Conservation (phyloP, 805 yeast genomes). For the Isabelozyma pseudorhagii region DNA sequence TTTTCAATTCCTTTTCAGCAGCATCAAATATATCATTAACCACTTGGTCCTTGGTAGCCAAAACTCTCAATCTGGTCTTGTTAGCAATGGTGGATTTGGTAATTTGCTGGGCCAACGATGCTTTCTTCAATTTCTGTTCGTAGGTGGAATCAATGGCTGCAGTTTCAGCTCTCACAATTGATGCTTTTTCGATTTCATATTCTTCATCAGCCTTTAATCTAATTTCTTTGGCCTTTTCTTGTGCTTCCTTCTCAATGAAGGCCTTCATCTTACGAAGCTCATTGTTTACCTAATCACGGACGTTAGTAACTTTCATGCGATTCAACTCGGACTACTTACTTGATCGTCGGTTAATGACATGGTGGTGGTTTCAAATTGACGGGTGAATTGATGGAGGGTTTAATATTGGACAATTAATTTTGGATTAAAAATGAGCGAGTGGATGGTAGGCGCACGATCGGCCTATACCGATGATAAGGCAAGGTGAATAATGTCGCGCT, state of each 20-base stretch:
- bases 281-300: conserved; percentile 66
- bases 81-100: conserved; percentile 93
- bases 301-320: conserved; percentile 1
- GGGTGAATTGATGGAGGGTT: neutral
- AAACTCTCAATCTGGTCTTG: conserved; percentile 88
- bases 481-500: too few relatives aligned
- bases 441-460: conserved; percentile 3
- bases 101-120: conserved; percentile 90
- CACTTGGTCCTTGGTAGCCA: conserved; percentile 77
- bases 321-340: conserved; percentile 14
- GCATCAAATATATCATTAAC: conserved; percentile 69
- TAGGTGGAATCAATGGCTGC: conserved; percentile 80
- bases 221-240: conserved; percentile 96
- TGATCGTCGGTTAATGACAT: conserved; percentile 33
- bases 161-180: conserved; percentile 88
- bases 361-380: conserved; percentile 1
- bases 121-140: conserved; percentile 84
- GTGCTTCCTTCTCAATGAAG: conserved; percentile 98
- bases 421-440: conserved; percentile 1
- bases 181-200: conserved; percentile 95
- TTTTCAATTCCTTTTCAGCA: conserved; percentile 61
- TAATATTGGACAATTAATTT: neutral
- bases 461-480: neutral
- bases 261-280: conserved; percentile 98
- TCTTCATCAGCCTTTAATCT: conserved; percentile 96